These are phyloP conservation scores for Nelumbo lutea DNA, from an alignment of 164 flowering plant genomes.

Conservation along the genomic window DNA sequence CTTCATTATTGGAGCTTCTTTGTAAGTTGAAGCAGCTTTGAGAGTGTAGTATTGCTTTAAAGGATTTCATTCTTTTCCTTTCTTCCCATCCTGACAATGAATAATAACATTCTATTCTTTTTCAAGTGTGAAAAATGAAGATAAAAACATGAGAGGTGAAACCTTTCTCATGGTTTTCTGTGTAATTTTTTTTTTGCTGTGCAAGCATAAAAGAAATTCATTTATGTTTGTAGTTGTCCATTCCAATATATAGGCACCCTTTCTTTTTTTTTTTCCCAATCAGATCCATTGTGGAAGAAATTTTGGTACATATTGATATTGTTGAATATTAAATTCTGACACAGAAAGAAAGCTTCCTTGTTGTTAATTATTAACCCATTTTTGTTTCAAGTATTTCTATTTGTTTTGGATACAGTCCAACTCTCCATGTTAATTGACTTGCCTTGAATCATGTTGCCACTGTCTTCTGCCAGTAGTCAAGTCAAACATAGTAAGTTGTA, in stretches of 20 bases:
- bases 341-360: no score
- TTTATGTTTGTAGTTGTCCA: neutral
- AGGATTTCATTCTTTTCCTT: neutral
- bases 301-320: no score
- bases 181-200: neutral
- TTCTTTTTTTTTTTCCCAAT: neutral
- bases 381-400: no score
- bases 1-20: constrained; percentile 70
- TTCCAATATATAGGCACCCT: neutral
- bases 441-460: no score
- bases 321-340: no score
- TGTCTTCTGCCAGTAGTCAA: no score
- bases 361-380: no score
- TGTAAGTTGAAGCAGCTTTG: constrained; percentile 41
- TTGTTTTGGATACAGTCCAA: no score
- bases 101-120: constrained; percentile 1
- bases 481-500: no score
- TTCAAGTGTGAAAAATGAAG: neutral
- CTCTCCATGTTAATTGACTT: no score
- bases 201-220: neutral
- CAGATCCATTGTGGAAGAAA: no score
- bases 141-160: neutral
- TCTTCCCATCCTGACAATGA: neutral
- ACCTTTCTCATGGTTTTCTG: neutral
- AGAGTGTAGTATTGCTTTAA: neutral